Evolutionary conservation across 495 filamentous ascomycete species (phyloP).

Genomic region (Podospora didyma): DNA sequence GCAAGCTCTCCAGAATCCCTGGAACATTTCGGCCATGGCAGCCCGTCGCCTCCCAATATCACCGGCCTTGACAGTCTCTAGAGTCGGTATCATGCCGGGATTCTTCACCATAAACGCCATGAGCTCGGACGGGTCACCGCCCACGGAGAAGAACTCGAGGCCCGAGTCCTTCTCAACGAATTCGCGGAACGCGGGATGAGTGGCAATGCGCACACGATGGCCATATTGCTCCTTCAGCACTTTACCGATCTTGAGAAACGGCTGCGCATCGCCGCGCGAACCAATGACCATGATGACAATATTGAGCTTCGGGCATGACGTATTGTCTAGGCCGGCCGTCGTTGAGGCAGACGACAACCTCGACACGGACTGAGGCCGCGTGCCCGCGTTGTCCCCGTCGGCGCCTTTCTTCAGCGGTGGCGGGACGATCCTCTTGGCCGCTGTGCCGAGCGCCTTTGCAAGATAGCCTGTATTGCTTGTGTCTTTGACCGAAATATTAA

Average conservation of each 20-base stretch:
- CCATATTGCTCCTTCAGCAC: constrained; percentile 57
- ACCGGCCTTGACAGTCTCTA: constrained; percentile 62
- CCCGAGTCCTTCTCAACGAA: constrained; percentile 62
- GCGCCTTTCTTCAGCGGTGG: constrained; percentile 14
- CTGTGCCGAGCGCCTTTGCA: constrained; percentile 63
- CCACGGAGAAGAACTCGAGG: constrained; percentile 76
- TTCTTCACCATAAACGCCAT: constrained; percentile 91
- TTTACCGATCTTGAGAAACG: constrained; percentile 66
- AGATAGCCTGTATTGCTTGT: constrained; percentile 61
- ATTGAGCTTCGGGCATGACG: constrained; percentile 53
- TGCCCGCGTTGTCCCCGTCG: background rate
- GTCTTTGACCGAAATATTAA: constrained; percentile 67
- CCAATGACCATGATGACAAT: constrained; percentile 79
- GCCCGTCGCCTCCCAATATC: constrained; percentile 62
- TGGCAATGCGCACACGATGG: constrained; percentile 76
- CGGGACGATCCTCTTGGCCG: constrained; percentile 38
- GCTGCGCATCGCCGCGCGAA: constrained; percentile 74
- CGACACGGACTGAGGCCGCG: constrained; percentile 13
- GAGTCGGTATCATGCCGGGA: constrained; percentile 69
- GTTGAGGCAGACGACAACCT: constrained; percentile 16
- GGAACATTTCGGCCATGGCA: constrained; percentile 65
- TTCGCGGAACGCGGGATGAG: constrained; percentile 65
- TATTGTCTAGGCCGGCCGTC: constrained; percentile 9
- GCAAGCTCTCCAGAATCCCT: constrained; percentile 79
- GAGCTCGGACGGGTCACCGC: constrained; percentile 72